Evolutionary conservation across 176 grass and related monocot species (phyloP).

Genomic region (Ampelocalamus luodianensis): DNA sequence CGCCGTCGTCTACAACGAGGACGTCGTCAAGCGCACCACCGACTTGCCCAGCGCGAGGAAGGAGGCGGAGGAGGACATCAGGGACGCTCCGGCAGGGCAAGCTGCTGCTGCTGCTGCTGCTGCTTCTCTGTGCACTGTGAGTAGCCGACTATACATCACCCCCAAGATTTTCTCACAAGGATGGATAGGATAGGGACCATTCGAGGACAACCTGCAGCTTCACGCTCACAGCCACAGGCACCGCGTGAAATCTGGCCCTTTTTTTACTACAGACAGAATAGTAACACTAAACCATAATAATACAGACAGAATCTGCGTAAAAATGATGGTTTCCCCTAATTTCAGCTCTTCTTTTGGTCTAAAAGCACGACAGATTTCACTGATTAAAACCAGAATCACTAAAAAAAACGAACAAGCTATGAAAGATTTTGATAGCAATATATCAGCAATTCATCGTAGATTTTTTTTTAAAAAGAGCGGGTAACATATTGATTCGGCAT

Average conservation of each 20-base stretch:
- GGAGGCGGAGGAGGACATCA: no score
- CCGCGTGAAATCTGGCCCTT: no score
- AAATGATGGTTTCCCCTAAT: neutral
- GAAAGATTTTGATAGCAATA: neutral
- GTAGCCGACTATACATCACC: neutral
- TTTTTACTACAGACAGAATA: no score
- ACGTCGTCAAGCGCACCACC: conserved; percentile 49
- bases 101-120: no score
- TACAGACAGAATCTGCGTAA: no score
- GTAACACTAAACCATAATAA: no score
- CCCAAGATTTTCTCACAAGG: no score
- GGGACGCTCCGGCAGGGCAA: no score
- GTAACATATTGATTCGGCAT: neutral
- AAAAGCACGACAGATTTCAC: neutral
- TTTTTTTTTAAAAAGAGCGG: neutral
- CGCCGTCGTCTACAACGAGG: conserved; percentile 72
- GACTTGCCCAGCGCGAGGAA: no score
- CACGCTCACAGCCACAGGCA: neutral
- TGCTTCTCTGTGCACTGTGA: no score
- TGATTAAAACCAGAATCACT: neutral
- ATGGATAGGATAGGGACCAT: no score
- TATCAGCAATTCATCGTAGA: neutral
- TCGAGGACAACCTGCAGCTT: no score
- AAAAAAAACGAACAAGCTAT: neutral
- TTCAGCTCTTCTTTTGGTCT: neutral